These are phyloP conservation scores for Ceratocystis destructans DNA, from an alignment of 2,329 filamentous ascomycete species.

Conservation along the genomic window DNA sequence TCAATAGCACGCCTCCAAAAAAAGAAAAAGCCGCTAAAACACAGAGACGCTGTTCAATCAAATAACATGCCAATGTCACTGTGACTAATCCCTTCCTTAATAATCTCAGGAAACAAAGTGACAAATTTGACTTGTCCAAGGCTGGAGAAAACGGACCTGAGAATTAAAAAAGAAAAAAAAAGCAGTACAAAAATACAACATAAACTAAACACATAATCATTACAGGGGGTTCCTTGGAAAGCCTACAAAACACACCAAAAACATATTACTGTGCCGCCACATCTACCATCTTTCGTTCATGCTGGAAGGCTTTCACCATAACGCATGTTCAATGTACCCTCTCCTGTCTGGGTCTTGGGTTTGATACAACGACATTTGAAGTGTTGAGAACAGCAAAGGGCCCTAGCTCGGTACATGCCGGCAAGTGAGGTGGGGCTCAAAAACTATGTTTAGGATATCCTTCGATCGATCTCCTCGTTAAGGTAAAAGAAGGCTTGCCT, in stretches of 20 bases:
- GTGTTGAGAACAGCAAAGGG: neutral
- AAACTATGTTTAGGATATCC: neutral
- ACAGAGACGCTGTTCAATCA: neutral
- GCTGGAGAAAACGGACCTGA: neutral
- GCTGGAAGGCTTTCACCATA: neutral
- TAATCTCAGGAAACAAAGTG: neutral
- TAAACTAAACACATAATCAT: neutral
- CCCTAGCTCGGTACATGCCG: constrained; percentile 5
- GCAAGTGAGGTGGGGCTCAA: neutral
- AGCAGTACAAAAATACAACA: neutral
- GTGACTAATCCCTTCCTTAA: neutral
- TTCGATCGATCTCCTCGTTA: neutral
- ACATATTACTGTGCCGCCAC: constrained; percentile 1
- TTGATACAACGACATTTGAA: neutral
- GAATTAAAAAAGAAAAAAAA: neutral
- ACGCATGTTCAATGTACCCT: neutral
- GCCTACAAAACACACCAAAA: neutral
- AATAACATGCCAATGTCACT: constrained; percentile 5
- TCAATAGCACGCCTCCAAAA: neutral
- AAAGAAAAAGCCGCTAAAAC: neutral
- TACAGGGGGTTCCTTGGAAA: neutral
- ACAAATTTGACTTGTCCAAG: neutral
- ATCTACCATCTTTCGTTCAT: neutral
- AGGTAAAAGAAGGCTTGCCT: neutral
- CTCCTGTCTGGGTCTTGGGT: neutral